These are phyloP conservation scores for Heterobasidion parviporum DNA, from an alignment of 1,284 basidiomycete genomes.

Conservation along the genomic window DNA sequence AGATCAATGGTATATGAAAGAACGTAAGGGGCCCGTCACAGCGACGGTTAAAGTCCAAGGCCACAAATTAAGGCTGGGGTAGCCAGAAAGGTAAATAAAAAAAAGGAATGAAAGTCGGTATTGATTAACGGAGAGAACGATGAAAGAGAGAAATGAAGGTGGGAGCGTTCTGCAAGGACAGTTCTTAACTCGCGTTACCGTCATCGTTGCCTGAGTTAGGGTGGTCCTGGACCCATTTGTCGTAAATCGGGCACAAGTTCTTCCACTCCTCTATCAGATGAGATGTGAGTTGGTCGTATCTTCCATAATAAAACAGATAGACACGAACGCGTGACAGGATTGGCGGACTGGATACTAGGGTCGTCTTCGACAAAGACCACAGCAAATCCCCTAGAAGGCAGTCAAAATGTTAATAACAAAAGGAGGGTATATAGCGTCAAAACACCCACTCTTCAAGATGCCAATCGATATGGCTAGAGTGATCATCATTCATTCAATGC, in stretches of 20 bases:
- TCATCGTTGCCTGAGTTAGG: background rate
- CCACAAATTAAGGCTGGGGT: no score
- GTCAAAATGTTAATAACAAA: background rate
- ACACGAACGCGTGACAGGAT: background rate
- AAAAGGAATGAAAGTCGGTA: no score
- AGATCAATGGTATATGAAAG: no score
- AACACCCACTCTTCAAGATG: constrained; percentile 25
- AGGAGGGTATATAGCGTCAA: background rate
- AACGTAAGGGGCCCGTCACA: no score
- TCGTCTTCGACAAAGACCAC: constrained; percentile 31
- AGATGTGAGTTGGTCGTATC: background rate
- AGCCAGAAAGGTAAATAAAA: no score
- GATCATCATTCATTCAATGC: constrained; percentile 5
- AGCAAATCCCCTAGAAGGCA: constrained; percentile 23
- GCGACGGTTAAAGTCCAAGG: no score
- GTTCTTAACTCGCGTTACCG: no score
- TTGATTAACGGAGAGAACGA: background rate
- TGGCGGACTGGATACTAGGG: background rate
- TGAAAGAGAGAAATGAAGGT: background rate
- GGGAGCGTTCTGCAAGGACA: background rate
- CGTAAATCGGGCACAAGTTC: background rate
- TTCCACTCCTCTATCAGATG: background rate
- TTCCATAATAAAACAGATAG: background rate
- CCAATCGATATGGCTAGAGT: constrained; percentile 24
- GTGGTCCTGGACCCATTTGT: background rate